These are phyloP conservation scores for Diddensiella transvaalensis DNA, from an alignment of 805 yeast genomes.

Conservation along the genomic window DNA sequence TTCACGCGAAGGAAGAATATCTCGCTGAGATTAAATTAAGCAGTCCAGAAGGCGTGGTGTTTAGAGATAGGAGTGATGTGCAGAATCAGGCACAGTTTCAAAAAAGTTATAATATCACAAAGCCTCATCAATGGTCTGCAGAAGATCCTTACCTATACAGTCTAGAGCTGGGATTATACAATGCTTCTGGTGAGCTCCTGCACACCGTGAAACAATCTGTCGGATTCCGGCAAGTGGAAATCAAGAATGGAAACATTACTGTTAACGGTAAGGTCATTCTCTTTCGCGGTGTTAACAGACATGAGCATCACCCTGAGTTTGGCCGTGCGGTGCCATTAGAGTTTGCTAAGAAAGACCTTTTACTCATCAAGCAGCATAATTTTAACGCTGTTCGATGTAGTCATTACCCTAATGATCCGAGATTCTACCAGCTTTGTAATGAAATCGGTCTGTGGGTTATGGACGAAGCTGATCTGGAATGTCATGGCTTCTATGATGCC, in stretches of 20 bases:
- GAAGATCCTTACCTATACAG: conserved; percentile 35
- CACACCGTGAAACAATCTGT: conserved; percentile 25
- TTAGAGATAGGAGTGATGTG: neutral
- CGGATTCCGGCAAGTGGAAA: conserved; percentile 36
- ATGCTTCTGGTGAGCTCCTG: conserved; percentile 5
- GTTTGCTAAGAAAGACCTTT: conserved; percentile 31
- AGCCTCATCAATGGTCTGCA: conserved; percentile 36
- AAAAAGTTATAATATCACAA: conserved; percentile 9
- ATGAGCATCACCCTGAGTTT: conserved; percentile 35
- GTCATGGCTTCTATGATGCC: conserved; percentile 33
- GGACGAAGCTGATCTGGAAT: conserved; percentile 38
- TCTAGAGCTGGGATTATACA: conserved; percentile 20
- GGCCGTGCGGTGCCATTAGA: conserved; percentile 38
- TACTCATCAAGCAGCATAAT: conserved; percentile 34
- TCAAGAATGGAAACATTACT: conserved; percentile 28
- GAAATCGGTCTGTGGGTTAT: conserved; percentile 35
- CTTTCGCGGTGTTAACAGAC: conserved; percentile 36
- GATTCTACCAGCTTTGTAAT: conserved; percentile 32
- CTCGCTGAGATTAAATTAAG: conserved; percentile 1
- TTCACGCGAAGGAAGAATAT: neutral
- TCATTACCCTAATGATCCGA: conserved; percentile 37
- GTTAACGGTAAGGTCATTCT: conserved; percentile 33
- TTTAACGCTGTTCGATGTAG: conserved; percentile 36
- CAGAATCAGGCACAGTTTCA: neutral
- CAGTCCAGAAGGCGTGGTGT: neutral